Conservation (phyloP, 2,329 filamentous ascomycete species). For the Fusarium bactridioides region DNA sequence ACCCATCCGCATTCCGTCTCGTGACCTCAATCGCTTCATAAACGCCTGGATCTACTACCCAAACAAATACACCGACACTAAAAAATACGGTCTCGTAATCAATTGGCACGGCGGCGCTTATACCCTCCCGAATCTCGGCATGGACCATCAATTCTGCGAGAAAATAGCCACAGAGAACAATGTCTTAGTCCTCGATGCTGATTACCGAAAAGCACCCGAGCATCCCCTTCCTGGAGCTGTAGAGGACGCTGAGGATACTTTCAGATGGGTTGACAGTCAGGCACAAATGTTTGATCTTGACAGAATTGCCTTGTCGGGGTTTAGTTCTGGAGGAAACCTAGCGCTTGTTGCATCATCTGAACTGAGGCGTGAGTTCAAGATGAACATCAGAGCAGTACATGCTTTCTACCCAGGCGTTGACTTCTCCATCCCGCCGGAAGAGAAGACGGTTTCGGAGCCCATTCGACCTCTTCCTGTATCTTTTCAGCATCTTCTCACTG, state of each 20-base stretch:
- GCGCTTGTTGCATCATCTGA: constrained; percentile 45
- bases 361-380: constrained; percentile 37
- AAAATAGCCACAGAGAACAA: constrained; percentile 41
- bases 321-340: constrained; percentile 56
- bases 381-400: constrained; percentile 59
- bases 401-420: constrained; percentile 53
- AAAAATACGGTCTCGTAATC: constrained; percentile 37
- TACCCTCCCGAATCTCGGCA: constrained; percentile 48
- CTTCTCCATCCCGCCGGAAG: constrained; percentile 40
- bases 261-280: constrained; percentile 42
- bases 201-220: constrained; percentile 53
- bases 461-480: constrained; percentile 7
- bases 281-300: constrained; percentile 43
- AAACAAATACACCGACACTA: background rate
- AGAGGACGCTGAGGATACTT: constrained; percentile 48
- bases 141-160: constrained; percentile 50
- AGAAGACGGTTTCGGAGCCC: constrained; percentile 42
- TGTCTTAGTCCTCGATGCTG: constrained; percentile 42
- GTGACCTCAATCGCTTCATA: constrained; percentile 40
- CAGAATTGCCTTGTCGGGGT: constrained; percentile 54
- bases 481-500: constrained; percentile 41
- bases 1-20: constrained; percentile 38
- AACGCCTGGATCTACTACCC: constrained; percentile 42
- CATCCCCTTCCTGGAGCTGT: constrained; percentile 48
- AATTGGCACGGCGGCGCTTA: constrained; percentile 50